Conservation (phyloP, 768 basidiomycete species). For the Lenzites betulinus region DNA sequence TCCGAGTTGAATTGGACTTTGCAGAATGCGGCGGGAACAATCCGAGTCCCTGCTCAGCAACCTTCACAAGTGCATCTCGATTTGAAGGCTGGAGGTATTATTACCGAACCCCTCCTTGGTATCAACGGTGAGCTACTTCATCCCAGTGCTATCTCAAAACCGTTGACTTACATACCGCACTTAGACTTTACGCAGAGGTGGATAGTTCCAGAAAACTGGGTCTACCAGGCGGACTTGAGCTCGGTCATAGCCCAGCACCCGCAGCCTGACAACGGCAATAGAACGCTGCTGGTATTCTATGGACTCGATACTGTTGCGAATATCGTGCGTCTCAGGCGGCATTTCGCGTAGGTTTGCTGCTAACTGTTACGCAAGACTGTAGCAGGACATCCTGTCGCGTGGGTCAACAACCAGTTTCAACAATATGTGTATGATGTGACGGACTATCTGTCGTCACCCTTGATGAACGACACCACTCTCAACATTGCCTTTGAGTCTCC, state of each 20-base stretch:
- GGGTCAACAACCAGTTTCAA: conserved; percentile 60
- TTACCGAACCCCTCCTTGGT: conserved; percentile 53
- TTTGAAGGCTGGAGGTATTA: conserved; percentile 50
- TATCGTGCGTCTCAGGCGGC: conserved; percentile 38
- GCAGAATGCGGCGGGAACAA: conserved; percentile 52
- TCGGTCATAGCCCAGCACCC: conserved; percentile 37
- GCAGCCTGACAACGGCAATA: conserved; percentile 21
- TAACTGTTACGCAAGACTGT: conserved; percentile 40
- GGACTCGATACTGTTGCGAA: conserved; percentile 60
- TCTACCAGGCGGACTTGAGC: conserved; percentile 52
- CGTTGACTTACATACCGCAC: neutral
- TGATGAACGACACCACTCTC: conserved; percentile 42
- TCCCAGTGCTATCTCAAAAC: too few relatives aligned
- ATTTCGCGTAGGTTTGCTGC: neutral
- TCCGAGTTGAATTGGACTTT: conserved; percentile 54
- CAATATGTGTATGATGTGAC: conserved; percentile 57
- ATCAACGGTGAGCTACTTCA: conserved; percentile 44
- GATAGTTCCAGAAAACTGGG: conserved; percentile 59
- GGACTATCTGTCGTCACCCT: conserved; percentile 37
- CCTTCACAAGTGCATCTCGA: conserved; percentile 59
- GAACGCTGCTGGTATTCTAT: conserved; percentile 50
- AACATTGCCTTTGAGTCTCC: conserved; percentile 56
- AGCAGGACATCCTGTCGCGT: conserved; percentile 51
- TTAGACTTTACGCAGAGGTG: conserved; percentile 56
- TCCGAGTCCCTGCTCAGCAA: conserved; percentile 49